phyloP scores from a whole-genome alignment of 2,329 filamentous ascomycete species.

The Ophiocordyceps polyrhachis-furcata region DNA sequence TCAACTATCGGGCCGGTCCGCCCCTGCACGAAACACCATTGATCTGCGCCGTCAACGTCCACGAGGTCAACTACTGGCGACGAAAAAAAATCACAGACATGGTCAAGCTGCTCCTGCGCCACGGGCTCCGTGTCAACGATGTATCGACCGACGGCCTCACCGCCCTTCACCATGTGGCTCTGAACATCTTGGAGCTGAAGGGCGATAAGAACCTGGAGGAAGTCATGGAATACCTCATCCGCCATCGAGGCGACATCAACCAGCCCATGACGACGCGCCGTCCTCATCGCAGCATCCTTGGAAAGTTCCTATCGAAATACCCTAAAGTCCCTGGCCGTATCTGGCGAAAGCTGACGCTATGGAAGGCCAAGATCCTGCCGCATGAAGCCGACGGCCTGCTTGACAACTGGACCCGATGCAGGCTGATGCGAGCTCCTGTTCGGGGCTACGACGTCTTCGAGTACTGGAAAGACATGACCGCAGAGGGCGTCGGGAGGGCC shows the following conservation, averaged over 20 bases:
- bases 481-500: neutral
- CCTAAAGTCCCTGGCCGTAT: neutral
- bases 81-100: neutral
- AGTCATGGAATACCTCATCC: neutral
- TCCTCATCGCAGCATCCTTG: neutral
- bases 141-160: neutral
- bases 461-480: neutral
- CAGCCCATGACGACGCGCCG: neutral
- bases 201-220: neutral
- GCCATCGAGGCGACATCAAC: neutral
- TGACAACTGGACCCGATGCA: neutral
- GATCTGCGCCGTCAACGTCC: neutral
- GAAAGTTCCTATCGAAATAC: neutral
- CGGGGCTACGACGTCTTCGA: neutral
- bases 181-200: neutral
- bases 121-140: neutral
- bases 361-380: neutral
- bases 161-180: neutral
- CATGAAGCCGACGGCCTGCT: conserved; percentile 1
- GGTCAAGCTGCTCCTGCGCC: neutral
- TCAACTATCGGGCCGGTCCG: neutral
- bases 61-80: neutral
- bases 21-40: neutral
- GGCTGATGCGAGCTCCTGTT: neutral
- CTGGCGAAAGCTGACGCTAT: neutral